Evolutionary conservation across 495 filamentous ascomycete genomes (phyloP).

Genomic region (Talaromyces proteolyticus): DNA sequence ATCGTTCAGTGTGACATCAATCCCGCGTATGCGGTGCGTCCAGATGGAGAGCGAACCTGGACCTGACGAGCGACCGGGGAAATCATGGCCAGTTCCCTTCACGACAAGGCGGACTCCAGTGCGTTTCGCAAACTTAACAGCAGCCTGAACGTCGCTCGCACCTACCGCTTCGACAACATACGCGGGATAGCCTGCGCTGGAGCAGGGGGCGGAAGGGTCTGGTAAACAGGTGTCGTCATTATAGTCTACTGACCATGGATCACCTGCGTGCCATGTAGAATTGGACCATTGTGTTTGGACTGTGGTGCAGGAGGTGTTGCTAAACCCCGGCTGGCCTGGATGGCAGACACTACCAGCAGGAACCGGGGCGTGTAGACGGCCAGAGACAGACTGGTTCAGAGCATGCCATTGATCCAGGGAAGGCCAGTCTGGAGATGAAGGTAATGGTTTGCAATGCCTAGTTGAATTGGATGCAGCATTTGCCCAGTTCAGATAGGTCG

Average conservation of each 20-base stretch:
- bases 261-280: neutral
- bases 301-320: neutral
- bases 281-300: slow-evolving; percentile 14
- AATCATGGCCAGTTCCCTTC: slow-evolving; percentile 70
- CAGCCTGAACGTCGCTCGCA: slow-evolving; percentile 31
- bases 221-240: slow-evolving; percentile 15
- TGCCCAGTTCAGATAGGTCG: neutral
- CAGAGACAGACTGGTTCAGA: slow-evolving; percentile 12
- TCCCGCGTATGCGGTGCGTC: slow-evolving; percentile 52
- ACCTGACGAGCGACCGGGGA: slow-evolving; percentile 51
- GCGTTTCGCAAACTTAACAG: slow-evolving; percentile 44
- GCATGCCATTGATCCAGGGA: slow-evolving; percentile 8
- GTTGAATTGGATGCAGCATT: neutral
- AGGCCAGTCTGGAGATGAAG: slow-evolving; percentile 9
- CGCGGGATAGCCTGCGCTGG: neutral
- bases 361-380: slow-evolving; percentile 4
- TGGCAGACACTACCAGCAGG: slow-evolving; percentile 13
- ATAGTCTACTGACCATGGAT: slow-evolving; percentile 8
- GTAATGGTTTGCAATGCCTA: neutral
- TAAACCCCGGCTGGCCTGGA: slow-evolving; percentile 4
- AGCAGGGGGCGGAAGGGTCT: slow-evolving; percentile 11
- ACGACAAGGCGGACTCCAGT: slow-evolving; percentile 43
- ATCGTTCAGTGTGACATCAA: slow-evolving; percentile 10
- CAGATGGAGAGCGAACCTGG: slow-evolving; percentile 50
- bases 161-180: neutral